Evolutionary conservation across 1,139 yeast species (phyloP).

Genomic region (Suhomyces coccinellae): DNA sequence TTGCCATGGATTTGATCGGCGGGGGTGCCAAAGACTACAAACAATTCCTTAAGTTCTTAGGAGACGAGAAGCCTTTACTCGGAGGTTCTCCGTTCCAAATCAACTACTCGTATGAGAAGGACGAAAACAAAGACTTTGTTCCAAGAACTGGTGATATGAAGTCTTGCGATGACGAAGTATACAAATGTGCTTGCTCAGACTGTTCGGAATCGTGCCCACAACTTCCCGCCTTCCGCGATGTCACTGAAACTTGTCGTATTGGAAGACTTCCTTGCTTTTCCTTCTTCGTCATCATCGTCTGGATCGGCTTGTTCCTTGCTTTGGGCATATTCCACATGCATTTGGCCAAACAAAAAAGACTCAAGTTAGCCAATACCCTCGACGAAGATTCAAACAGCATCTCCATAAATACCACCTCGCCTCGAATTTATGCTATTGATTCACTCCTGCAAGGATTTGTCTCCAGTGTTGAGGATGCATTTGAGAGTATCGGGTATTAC

Average conservation of each 20-base stretch:
- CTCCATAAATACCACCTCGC: constrained; percentile 1
- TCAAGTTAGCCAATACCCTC: background rate
- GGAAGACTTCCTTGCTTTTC: constrained; percentile 76
- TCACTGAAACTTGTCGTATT: constrained; percentile 48
- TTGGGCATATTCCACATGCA: constrained; percentile 44
- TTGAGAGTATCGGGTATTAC: constrained; percentile 46
- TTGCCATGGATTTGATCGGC: constrained; percentile 94
- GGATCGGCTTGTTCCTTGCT: constrained; percentile 37
- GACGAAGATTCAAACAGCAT: background rate
- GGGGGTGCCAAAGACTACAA: constrained; percentile 84
- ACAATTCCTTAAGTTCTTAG: constrained; percentile 80
- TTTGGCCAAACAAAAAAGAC: constrained; percentile 18
- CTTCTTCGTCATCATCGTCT: constrained; percentile 55
- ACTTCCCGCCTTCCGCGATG: constrained; percentile 46
- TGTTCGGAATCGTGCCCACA: constrained; percentile 79
- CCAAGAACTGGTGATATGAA: constrained; percentile 37
- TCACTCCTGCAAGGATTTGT: constrained; percentile 15
- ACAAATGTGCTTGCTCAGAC: constrained; percentile 87
- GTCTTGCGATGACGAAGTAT: constrained; percentile 65
- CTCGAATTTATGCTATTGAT: background rate
- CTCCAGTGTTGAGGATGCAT: constrained; percentile 30
- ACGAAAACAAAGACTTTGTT: constrained; percentile 22
- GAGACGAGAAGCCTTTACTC: constrained; percentile 88
- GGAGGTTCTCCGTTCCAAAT: constrained; percentile 98
- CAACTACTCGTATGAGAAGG: constrained; percentile 57